Conservation (phyloP, 805 yeast species). For the Pichia pseudocactophila region DNA sequence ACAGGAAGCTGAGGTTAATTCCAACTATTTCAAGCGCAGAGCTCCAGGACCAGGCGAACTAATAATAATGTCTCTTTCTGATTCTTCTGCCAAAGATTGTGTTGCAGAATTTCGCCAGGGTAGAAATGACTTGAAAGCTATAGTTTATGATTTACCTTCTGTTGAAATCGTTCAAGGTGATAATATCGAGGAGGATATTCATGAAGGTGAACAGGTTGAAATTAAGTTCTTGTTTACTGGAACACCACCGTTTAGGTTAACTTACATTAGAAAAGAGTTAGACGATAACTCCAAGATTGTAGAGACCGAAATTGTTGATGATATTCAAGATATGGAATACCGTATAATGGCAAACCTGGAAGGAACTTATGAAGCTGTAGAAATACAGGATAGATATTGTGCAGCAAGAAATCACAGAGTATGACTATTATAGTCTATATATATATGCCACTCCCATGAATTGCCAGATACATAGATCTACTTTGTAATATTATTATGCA, state of each 20-base stretch:
- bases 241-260: constrained; percentile 81
- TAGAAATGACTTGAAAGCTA: constrained; percentile 24
- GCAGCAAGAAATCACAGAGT: constrained; percentile 25
- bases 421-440: not conserved
- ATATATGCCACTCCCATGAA: too few species aligned
- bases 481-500: too few species aligned
- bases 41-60: constrained; percentile 81
- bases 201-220: constrained; percentile 92
- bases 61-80: constrained; percentile 57
- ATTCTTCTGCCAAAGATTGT: constrained; percentile 66
- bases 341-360: constrained; percentile 72
- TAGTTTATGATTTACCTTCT: constrained; percentile 48
- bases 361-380: constrained; percentile 90
- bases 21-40: constrained; percentile 44
- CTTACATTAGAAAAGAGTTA: constrained; percentile 61
- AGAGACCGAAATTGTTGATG: constrained; percentile 52
- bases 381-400: constrained; percentile 82
- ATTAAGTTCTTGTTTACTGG: constrained; percentile 77
- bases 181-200: constrained; percentile 67
- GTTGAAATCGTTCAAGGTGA: constrained; percentile 83
- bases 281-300: constrained; percentile 30
- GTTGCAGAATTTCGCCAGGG: constrained; percentile 43
- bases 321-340: constrained; percentile 62
- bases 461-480: too few species aligned
- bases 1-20: constrained; percentile 38